A percentile compares a stretch with the other conserved stretches of the same genome.
These are phyloP conservation scores for Tetradesmus obliquus DNA, from an alignment of 139 green algal species.

Conservation along the genomic window DNA sequence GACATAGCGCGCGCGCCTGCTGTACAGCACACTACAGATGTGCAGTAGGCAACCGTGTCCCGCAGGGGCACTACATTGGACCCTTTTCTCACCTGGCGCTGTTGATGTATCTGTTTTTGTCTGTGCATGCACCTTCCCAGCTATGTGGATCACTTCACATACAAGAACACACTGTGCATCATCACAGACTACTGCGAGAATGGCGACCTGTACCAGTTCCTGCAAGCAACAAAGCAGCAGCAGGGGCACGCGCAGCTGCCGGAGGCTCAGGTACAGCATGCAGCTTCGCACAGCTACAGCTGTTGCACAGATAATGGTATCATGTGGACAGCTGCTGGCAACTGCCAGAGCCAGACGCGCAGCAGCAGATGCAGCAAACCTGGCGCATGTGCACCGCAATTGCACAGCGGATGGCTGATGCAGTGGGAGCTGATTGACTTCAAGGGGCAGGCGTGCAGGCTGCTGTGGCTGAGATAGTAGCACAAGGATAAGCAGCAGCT, in stretches of 20 bases:
- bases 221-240: neutral
- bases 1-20: too few species aligned
- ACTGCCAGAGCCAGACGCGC: too few species aligned
- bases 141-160: constrained; percentile 67
- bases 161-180: constrained; percentile 72
- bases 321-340: neutral
- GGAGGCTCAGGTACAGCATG: neutral
- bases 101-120: neutral
- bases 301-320: neutral
- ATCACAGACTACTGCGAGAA: constrained; percentile 77
- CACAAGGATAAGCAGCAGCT: neutral
- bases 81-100: too few species aligned
- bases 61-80: too few species aligned
- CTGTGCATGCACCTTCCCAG: constrained; percentile 16
- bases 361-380: too few species aligned
- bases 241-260: neutral
- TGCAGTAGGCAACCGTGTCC: too few species aligned
- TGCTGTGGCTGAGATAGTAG: too few species aligned
- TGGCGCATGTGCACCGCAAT: too few species aligned
- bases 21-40: neutral
- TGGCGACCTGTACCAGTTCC: constrained; percentile 67
- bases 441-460: too few species aligned
- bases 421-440: too few species aligned
- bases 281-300: neutral
- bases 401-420: too few species aligned